Conservation (phyloP, 1,284 basidiomycete species). For the Cryptococcus wingfieldii region DNA sequence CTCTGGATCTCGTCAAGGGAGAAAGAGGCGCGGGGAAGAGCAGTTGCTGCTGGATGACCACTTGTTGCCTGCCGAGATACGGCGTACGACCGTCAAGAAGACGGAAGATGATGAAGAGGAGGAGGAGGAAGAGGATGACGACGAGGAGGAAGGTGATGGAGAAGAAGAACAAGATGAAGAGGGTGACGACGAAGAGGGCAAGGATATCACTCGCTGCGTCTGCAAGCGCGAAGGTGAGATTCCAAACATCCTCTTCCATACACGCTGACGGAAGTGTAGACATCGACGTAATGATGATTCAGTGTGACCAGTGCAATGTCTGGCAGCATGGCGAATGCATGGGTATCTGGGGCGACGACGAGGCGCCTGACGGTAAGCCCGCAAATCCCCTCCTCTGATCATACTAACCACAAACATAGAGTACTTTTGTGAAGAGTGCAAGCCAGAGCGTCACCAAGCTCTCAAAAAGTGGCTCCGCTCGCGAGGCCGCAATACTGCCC, state of each 20-base stretch:
- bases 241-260: slow-evolving; percentile 12
- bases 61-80: slow-evolving; percentile 36
- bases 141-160: slow-evolving; percentile 22
- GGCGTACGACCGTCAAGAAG: slow-evolving; percentile 14
- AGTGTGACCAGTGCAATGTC: slow-evolving; percentile 93
- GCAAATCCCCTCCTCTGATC: neutral
- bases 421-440: slow-evolving; percentile 90
- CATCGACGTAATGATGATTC: slow-evolving; percentile 87
- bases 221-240: slow-evolving; percentile 79
- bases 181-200: slow-evolving; percentile 56
- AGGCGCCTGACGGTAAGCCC: slow-evolving; percentile 68
- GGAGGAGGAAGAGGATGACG: slow-evolving; percentile 13
- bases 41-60: slow-evolving; percentile 41
- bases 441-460: slow-evolving; percentile 76
- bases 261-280: slow-evolving; percentile 45
- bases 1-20: slow-evolving; percentile 10
- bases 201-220: slow-evolving; percentile 86
- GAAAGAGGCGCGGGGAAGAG: slow-evolving; percentile 41
- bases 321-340: slow-evolving; percentile 99
- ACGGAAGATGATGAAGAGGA: slow-evolving; percentile 12
- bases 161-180: slow-evolving; percentile 52
- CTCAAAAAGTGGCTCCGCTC: slow-evolving; percentile 61
- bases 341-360: slow-evolving; percentile 82
- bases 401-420: slow-evolving; percentile 25
- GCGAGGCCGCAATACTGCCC: slow-evolving; percentile 32